These are phyloP conservation scores for Chernovozyma aurita DNA, from an alignment of 1,139 yeast species.

Conservation along the genomic window DNA sequence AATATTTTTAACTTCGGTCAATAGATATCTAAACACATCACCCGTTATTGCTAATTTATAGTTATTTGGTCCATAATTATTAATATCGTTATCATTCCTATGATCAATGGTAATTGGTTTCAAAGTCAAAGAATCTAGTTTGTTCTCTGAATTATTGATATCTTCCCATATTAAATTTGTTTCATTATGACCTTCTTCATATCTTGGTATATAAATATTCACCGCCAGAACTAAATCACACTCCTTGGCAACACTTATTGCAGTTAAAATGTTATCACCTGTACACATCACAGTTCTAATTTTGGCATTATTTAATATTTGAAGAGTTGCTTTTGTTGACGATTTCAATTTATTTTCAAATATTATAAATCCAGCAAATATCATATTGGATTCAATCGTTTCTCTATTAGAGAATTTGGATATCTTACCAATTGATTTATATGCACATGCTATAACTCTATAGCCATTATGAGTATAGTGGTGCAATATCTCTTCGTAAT, in stretches of 20 bases:
- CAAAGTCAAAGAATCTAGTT: conserved; percentile 61
- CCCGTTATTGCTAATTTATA: conserved; percentile 87
- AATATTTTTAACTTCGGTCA: conserved; percentile 49
- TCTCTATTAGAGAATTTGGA: conserved; percentile 42
- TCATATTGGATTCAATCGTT: conserved; percentile 61
- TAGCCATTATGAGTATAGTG: conserved; percentile 90
- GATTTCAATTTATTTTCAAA: conserved; percentile 87
- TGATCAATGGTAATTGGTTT: conserved; percentile 38
- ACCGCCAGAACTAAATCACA: conserved; percentile 57
- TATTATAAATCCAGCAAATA: conserved; percentile 81
- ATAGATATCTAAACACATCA: conserved; percentile 75
- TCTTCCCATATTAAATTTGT: conserved; percentile 58
- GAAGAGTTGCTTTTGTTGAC: conserved; percentile 59
- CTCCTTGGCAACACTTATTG: conserved; percentile 87
- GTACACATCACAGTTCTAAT: conserved; percentile 94
- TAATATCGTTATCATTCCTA: conserved; percentile 8
- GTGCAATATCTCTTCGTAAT: conserved; percentile 71
- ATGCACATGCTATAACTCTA: conserved; percentile 93
- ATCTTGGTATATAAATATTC: conserved; percentile 65
- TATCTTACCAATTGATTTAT: conserved; percentile 40
- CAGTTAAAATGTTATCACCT: conserved; percentile 93
- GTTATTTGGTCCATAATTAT: conserved; percentile 18
- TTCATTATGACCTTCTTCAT: conserved; percentile 34
- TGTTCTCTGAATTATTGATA: conserved; percentile 48
- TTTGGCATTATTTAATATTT: conserved; percentile 55